Base-by-base conservation (phyloP, 176 grass and related monocot genomes). In the Carex cristatella region DNA sequence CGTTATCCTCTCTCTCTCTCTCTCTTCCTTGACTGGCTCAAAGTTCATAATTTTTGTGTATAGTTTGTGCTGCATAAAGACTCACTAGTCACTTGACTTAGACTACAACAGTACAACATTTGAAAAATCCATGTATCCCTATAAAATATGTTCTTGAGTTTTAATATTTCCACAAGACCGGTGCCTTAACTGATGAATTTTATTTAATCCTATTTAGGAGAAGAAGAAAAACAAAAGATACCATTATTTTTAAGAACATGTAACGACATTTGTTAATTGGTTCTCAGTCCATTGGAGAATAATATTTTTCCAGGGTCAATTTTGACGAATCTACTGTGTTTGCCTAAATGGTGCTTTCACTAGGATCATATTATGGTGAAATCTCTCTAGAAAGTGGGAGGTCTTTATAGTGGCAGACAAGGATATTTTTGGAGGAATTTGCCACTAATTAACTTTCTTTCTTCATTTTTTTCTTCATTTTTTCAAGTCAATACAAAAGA, bases 351-450 rank as follows among this genome's bases (percentile, higher is more conserved):
- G 3, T 58, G 49, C 3, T 78, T 78, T 31, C 30, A 57, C 2
- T 48, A 28, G 40, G 79, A 61, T 30, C 60, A 65, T 2, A 65
- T 9, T 33, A 58, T 0, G 33, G 28, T 31, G 4, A 66, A 61
- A 40, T 65, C 13, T 65, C n/a, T 48, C 54, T 44, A 18, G 58
- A 68, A 75, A 85, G 48, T 55, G 28, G 9, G 7, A 63, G 55
- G 71, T 79, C 70, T 79, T 55, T 55, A 3, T 16, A 66, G 84
- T 79, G 84, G 84, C 16, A 49, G 38, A 86, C 84, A 86, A 8
- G 30, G 59, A 11, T 53, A 7, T n/a, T 76, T 74, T 60, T 28
- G 37, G 30, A 85, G n/a, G 84, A 35, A 46, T n/a, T 85, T 64
- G 31, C 51, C 62, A 54, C 70, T n/a, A 46, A 74, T 33, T 79